A percentile compares a stretch with the other conserved stretches of the same genome.
phyloP scores from a whole-genome alignment of 768 basidiomycete genomes.

The Vishniacozyma victoriae region DNA sequence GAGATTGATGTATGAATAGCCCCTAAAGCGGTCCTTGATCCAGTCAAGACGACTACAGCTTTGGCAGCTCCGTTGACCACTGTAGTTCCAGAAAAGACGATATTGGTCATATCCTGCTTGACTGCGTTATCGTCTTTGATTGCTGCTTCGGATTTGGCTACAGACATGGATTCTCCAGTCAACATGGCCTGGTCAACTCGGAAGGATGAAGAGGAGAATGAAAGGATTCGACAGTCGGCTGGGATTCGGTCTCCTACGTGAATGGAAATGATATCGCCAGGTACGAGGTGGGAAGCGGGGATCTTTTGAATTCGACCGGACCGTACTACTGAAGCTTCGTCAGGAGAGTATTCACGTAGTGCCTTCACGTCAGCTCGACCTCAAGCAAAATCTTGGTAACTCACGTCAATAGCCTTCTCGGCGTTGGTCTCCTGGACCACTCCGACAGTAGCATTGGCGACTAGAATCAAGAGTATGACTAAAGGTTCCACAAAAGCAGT shows the following conservation, averaged over 20 bases:
- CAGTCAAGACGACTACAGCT: constrained; percentile 83
- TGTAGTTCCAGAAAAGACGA: constrained; percentile 91
- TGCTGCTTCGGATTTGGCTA: constrained; percentile 66
- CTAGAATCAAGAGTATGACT: constrained; percentile 89
- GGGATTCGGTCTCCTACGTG: constrained; percentile 93
- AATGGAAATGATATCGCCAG: constrained; percentile 85
- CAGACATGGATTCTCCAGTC: constrained; percentile 87
- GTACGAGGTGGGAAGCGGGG: constrained; percentile 83
- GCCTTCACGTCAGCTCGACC: constrained; percentile 55
- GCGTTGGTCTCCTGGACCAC: constrained; percentile 96
- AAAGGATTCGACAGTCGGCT: constrained; percentile 84
- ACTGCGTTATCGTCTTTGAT: constrained; percentile 74
- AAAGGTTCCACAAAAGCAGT: constrained; percentile 92
- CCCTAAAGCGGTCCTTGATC: constrained; percentile 82
- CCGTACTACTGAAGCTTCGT: constrained; percentile 86
- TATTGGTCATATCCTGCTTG: constrained; percentile 97
- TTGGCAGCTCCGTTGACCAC: constrained; percentile 87
- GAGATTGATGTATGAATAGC: constrained; percentile 96
- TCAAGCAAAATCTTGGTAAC: constrained; percentile 42
- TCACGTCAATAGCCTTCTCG: constrained; percentile 92
- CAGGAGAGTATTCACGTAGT: constrained; percentile 91
- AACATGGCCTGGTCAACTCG: constrained; percentile 93
- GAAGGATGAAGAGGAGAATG: constrained; percentile 87
- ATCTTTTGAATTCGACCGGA: constrained; percentile 63
- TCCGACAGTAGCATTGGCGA: constrained; percentile 95